Evolutionary conservation across 768 basidiomycete genomes (phyloP).

Genomic region (Suillus hirtellus): DNA sequence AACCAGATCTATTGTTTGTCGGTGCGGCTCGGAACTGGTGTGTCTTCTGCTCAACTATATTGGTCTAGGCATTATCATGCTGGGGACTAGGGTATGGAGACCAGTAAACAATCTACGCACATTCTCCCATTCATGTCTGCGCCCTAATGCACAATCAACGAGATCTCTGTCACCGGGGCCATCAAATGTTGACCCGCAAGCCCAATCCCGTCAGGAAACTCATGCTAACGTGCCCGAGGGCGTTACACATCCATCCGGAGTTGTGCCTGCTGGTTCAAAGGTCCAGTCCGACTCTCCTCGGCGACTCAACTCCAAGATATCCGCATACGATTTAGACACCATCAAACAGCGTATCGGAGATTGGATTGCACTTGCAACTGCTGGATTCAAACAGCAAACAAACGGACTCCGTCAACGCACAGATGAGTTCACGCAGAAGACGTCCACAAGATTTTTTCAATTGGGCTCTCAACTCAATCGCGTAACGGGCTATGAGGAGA

Average conservation of each 20-base stretch:
- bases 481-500: conserved; percentile 89
- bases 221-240: neutral
- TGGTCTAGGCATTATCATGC: conserved; percentile 17
- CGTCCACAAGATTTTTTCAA: conserved; percentile 64
- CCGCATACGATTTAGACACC: conserved; percentile 28
- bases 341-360: conserved; percentile 41
- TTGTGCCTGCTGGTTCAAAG: neutral
- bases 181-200: neutral
- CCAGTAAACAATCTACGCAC: conserved; percentile 13
- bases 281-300: neutral
- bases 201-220: neutral
- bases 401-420: conserved; percentile 43
- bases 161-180: neutral
- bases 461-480: conserved; percentile 81
- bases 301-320: neutral
- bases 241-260: neutral
- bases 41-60: neutral
- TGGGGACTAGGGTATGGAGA: conserved; percentile 18
- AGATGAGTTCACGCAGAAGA: conserved; percentile 56
- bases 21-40: neutral
- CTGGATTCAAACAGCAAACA: conserved; percentile 30
- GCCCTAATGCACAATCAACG: neutral
- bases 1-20: neutral
- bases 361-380: conserved; percentile 43
- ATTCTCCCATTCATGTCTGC: conserved; percentile 16